These are phyloP conservation scores for Corymbia calophylla DNA, from an alignment of 441 rosid species.

Conservation along the genomic window DNA sequence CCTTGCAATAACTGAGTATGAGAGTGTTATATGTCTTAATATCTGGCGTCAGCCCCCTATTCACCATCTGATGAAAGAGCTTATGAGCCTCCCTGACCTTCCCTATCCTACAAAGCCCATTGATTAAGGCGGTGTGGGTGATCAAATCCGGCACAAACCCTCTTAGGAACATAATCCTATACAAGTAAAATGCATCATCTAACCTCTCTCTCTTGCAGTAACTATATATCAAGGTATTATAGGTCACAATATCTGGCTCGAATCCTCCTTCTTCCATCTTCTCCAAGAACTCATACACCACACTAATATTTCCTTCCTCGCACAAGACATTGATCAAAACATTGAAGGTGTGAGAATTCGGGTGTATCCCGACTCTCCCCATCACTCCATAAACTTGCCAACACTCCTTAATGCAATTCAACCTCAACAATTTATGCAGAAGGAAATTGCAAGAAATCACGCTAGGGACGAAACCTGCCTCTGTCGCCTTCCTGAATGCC, in stretches of 20 bases:
- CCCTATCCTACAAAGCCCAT: conserved; percentile 72
- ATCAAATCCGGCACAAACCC: conserved; percentile 69
- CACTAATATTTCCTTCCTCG: conserved; percentile 28
- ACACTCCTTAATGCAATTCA: conserved; percentile 40
- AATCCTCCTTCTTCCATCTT: conserved; percentile 95
- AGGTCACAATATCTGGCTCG: conserved; percentile 81
- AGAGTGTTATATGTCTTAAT: conserved; percentile 63
- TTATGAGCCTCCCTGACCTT: conserved; percentile 72
- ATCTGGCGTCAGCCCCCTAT: conserved; percentile 60
- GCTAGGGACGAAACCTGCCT: conserved; percentile 48
- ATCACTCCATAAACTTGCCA: conserved; percentile 70
- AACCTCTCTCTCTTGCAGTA: conserved; percentile 66
- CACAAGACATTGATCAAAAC: conserved; percentile 65
- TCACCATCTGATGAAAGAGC: conserved; percentile 60
- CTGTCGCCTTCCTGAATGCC: conserved; percentile 33
- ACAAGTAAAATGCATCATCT: conserved; percentile 70
- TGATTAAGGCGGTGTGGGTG: conserved; percentile 61
- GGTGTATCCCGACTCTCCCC: conserved; percentile 48
- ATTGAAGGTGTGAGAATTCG: conserved; percentile 68
- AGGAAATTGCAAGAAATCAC: conserved; percentile 71
- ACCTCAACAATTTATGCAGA: conserved; percentile 58
- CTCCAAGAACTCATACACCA: conserved; percentile 71
- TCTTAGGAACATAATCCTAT: conserved; percentile 65
- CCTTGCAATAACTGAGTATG: conserved; percentile 62
- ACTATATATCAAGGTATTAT: conserved; percentile 70